A percentile compares a stretch with the other conserved stretches of the same genome.
Conservation (phyloP, 805 yeast species). For the Candida easanensis region DNA sequence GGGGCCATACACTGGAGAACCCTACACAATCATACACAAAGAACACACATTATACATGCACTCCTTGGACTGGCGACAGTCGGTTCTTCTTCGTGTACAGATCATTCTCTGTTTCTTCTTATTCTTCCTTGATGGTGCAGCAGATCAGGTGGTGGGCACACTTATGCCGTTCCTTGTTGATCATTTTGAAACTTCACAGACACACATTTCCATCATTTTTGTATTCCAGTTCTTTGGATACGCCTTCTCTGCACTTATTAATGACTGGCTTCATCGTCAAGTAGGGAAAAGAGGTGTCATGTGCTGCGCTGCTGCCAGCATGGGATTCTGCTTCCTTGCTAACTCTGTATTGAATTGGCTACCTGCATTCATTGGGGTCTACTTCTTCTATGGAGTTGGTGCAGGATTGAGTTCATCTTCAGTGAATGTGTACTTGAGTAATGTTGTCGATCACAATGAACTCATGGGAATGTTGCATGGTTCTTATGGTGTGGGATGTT, state of each 20-base stretch:
- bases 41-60: constrained; percentile 4
- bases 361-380: constrained; percentile 34
- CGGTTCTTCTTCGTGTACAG: constrained; percentile 41
- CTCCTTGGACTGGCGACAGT: constrained; percentile 21
- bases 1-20: not conserved
- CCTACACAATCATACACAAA: constrained; percentile 2
- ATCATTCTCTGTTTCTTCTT: constrained; percentile 36
- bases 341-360: not conserved
- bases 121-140: constrained; percentile 49
- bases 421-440: constrained; percentile 44
- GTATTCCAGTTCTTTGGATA: constrained; percentile 54
- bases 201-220: constrained; percentile 47
- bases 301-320: not conserved
- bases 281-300: constrained; percentile 34
- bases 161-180: constrained; percentile 49
- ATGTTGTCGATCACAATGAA: constrained; percentile 49
- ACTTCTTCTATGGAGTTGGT: constrained; percentile 47
- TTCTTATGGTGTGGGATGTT: constrained; percentile 66
- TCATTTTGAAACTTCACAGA: constrained; percentile 46
- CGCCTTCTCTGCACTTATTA: constrained; percentile 47
- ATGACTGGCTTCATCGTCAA: constrained; percentile 37
- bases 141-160: constrained; percentile 60
- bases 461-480: constrained; percentile 65
- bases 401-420: constrained; percentile 54
- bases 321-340: not conserved